These are phyloP conservation scores for Claviceps quebecensis DNA, from an alignment of 2,329 filamentous ascomycete genomes.

Conservation along the genomic window DNA sequence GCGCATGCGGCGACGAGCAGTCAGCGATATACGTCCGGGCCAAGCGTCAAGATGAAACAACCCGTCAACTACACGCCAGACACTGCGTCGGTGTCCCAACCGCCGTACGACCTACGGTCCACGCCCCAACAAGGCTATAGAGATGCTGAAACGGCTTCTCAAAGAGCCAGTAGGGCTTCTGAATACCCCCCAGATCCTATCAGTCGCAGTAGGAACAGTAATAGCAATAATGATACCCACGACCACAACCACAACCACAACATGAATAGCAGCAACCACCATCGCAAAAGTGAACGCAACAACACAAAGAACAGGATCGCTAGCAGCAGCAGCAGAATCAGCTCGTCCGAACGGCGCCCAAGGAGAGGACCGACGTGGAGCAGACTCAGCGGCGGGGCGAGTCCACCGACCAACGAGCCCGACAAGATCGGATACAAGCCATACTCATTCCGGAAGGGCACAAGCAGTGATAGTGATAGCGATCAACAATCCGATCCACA, in stretches of 20 bases:
- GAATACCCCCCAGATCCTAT: slow-evolving; percentile 3
- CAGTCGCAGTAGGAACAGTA: background rate
- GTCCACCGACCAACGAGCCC: slow-evolving; percentile 4
- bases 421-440: slow-evolving; percentile 18
- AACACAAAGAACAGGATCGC: background rate
- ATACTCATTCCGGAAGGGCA: slow-evolving; percentile 16
- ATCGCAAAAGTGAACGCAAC: background rate
- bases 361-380: background rate
- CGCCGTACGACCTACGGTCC: slow-evolving; percentile 12
- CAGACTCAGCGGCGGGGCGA: slow-evolving; percentile 5
- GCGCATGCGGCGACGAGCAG: slow-evolving; percentile 5
- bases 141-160: background rate
- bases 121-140: slow-evolving; percentile 21
- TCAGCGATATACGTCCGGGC: slow-evolving; percentile 14
- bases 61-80: slow-evolving; percentile 10
- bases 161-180: slow-evolving; percentile 3
- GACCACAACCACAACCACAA: background rate
- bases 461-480: background rate
- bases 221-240: background rate
- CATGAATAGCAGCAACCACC: background rate
- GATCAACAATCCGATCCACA: background rate
- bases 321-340: background rate
- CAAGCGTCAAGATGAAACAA: slow-evolving; percentile 12
- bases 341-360: background rate
- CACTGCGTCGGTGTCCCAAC: slow-evolving; percentile 17